These are phyloP conservation scores for Beauveria sp. DNA, from an alignment of 2,329 filamentous ascomycete genomes.

Conservation along the genomic window DNA sequence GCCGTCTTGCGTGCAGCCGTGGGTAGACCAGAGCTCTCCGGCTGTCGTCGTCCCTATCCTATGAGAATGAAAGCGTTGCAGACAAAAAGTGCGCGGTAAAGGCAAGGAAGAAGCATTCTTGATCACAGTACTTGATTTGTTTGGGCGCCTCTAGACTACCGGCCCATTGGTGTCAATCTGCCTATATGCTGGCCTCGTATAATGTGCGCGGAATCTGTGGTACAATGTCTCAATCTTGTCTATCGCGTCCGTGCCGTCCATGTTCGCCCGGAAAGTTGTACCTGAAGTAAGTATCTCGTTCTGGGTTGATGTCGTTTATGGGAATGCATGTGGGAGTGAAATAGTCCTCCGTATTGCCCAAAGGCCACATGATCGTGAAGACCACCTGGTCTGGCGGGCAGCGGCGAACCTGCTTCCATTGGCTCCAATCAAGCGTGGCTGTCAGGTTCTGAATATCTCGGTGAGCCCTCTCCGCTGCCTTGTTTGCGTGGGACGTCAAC, in stretches of 20 bases:
- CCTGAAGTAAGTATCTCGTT: background rate
- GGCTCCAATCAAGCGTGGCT: conserved; percentile 48
- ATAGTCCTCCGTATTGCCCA: conserved; percentile 47
- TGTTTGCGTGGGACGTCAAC: conserved; percentile 1
- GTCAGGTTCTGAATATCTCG: conserved; percentile 28
- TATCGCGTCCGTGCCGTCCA: background rate
- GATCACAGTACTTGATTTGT: background rate
- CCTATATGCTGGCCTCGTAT: background rate
- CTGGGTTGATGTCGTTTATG: conserved; percentile 9
- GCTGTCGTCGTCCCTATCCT: background rate
- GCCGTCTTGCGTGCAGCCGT: background rate
- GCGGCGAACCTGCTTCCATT: conserved; percentile 48
- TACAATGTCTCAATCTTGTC: background rate
- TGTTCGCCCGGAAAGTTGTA: background rate
- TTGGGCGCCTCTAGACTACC: background rate
- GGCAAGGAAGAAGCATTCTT: too few species aligned
- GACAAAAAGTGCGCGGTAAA: background rate
- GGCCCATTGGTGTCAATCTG: background rate
- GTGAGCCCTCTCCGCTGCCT: conserved; percentile 16
- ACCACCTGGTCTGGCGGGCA: conserved; percentile 50
- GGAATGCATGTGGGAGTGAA: conserved; percentile 27
- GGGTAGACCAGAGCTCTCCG: background rate
- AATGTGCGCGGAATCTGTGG: background rate
- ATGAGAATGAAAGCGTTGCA: background rate
- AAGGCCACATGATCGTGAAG: conserved; percentile 58